Evolutionary conservation across 192 early-diverging fungal genomes (phyloP), one percentile per base, ranked within the genome.

Genomic region (Jimgerdemannia lactiflua): DNA sequence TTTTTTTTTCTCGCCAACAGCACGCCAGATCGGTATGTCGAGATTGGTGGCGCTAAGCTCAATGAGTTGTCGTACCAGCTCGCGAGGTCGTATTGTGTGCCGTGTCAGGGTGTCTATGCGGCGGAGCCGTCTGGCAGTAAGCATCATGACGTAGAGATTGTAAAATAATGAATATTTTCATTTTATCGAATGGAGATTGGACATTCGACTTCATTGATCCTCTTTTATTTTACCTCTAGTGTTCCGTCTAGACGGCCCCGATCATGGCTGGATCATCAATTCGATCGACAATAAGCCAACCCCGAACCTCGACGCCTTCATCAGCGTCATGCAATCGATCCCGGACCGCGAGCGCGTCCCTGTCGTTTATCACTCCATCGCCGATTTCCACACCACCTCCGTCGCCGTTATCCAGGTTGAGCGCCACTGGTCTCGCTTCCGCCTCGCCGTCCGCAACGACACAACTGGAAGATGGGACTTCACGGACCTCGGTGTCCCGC

Each of bases 21-120:
- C 18, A 95, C 95, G 1, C 95, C 96, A 4, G 90, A 94, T 76
- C 86, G 92, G 10, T 94, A 91, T 83, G 89, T 98, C 4, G 91
- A 94, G 76, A 89, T 95, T 72, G 96, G 96, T 69, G 95, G 95
- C 18, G 90, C 88, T 40, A 92, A 91, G 73, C 78, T 93, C 41
- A 87, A 93, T 78, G 80, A 91, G 69, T 83, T 94, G 3, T 91
- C 91, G 20, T 93, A 91, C 74, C 91, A 93, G 73, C 83, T 94
- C 20, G 93, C 93, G 4, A 84, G 90, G 70, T 80, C 84, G 19
- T 91, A 89, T 74, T 87, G 87, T 72, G 80, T 90, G 41, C 91
- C 93, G 18, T 87, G 89, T n/a, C 77, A 82, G 43, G 97, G 96
- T 42, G 94, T 96, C 2, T 95, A 94, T 85, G 89, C 95, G 3